Conservation (phyloP, 176 grass and related monocot genomes). For the Eragrostis nindensis region DNA sequence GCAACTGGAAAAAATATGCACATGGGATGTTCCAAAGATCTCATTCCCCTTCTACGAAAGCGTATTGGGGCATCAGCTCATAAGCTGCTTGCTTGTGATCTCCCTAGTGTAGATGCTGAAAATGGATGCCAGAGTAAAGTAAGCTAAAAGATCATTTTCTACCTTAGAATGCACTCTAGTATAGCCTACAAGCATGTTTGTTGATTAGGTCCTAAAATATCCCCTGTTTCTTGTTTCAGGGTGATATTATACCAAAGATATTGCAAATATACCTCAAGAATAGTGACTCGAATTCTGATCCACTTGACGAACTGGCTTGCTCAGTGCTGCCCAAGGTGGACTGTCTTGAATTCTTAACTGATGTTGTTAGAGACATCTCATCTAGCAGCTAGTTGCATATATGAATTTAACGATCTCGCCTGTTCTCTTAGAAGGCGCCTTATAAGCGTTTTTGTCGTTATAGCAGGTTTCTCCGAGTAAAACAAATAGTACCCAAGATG, state of each 20-base stretch:
- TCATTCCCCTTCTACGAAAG: slow-evolving; percentile 71
- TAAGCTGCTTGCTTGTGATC: slow-evolving; percentile 73
- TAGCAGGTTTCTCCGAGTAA: slow-evolving; percentile 52
- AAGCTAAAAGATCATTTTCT: slow-evolving; percentile 36
- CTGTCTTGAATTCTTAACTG: slow-evolving; percentile 36
- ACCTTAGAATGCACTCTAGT: slow-evolving; percentile 8
- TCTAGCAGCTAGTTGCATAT: not conserved
- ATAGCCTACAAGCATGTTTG: slow-evolving; percentile 5
- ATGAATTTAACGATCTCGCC: slow-evolving; percentile 7
- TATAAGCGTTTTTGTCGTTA: slow-evolving; percentile 40
- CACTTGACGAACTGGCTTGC: slow-evolving; percentile 61
- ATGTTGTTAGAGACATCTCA: slow-evolving; percentile 30
- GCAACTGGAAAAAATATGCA: slow-evolving; percentile 59
- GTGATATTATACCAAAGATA: slow-evolving; percentile 78
- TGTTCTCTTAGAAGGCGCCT: slow-evolving; percentile 20
- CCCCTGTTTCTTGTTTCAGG: slow-evolving; percentile 47
- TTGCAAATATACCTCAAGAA: slow-evolving; percentile 84
- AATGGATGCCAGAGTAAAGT: slow-evolving; percentile 75
- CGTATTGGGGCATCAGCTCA: slow-evolving; percentile 63
- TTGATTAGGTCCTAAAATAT: slow-evolving; percentile 30
- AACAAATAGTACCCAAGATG: slow-evolving; percentile 55
- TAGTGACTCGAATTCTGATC: slow-evolving; percentile 70
- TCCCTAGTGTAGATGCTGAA: slow-evolving; percentile 56
- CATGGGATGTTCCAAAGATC: slow-evolving; percentile 56
- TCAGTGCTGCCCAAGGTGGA: slow-evolving; percentile 47